A percentile compares a stretch with the other conserved stretches of the same genome.
These are phyloP conservation scores for Trichoderma breve DNA, from an alignment of 2,329 filamentous ascomycete genomes.

Conservation along the genomic window DNA sequence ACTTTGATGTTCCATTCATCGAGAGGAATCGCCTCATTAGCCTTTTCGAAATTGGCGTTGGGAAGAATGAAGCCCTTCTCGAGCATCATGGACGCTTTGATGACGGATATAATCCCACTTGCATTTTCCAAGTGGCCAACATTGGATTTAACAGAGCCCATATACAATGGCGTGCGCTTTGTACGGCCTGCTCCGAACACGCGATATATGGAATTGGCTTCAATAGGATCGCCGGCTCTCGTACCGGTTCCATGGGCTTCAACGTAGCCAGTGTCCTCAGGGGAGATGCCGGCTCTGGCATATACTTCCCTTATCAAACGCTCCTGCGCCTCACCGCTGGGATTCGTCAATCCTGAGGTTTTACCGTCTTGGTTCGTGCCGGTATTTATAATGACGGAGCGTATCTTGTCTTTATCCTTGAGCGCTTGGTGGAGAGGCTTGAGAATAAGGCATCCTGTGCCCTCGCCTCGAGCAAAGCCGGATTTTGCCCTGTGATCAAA, in stretches of 20 bases:
- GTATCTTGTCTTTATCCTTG: conserved; percentile 53
- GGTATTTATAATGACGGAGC: conserved; percentile 50
- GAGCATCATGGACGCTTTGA: conserved; percentile 52
- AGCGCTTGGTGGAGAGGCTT: conserved; percentile 57
- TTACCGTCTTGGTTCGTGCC: conserved; percentile 57
- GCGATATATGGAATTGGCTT: conserved; percentile 47
- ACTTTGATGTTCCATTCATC: conserved; percentile 51
- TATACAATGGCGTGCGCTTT: conserved; percentile 42
- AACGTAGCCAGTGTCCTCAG: conserved; percentile 34
- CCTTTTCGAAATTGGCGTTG: conserved; percentile 49
- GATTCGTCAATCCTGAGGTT: conserved; percentile 50
- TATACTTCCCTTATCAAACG: conserved; percentile 41
- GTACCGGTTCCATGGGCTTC: conserved; percentile 60
- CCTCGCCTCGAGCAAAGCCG: conserved; percentile 63
- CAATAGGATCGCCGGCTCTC: conserved; percentile 54
- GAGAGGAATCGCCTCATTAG: conserved; percentile 49
- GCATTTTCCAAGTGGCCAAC: conserved; percentile 53
- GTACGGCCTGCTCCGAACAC: conserved; percentile 42
- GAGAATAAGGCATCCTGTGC: conserved; percentile 53
- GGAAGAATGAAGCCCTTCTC: conserved; percentile 50
- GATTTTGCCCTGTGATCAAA: conserved; percentile 29
- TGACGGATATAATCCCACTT: conserved; percentile 50
- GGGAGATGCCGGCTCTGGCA: conserved; percentile 29
- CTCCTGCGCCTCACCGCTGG: conserved; percentile 49
- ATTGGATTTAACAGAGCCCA: conserved; percentile 51